phyloP scores from a whole-genome alignment of 495 filamentous ascomycete genomes.

The Alectoria sarmentosa region DNA sequence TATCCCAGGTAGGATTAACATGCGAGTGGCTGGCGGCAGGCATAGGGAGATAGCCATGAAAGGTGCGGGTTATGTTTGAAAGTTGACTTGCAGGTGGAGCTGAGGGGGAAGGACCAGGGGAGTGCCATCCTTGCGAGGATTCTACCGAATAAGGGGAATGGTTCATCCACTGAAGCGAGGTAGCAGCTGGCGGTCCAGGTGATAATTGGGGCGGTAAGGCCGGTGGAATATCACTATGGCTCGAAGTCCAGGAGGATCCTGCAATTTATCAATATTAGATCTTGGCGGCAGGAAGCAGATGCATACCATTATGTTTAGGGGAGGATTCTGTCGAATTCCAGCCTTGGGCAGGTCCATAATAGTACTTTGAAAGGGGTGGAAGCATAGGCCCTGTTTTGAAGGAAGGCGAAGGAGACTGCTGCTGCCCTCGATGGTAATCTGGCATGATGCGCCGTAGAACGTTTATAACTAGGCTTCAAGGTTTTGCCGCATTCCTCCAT shows the following conservation, averaged over 20 bases:
- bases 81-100: slow-evolving; percentile 24
- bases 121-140: slow-evolving; percentile 23
- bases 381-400: slow-evolving; percentile 20
- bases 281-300: neutral
- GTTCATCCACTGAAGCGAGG: slow-evolving; percentile 22
- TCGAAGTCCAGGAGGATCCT: slow-evolving; percentile 22
- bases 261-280: slow-evolving; percentile 5
- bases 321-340: slow-evolving; percentile 22
- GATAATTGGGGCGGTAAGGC: slow-evolving; percentile 16
- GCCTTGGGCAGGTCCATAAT: slow-evolving; percentile 21
- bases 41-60: slow-evolving; percentile 37
- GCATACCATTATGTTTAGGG: slow-evolving; percentile 24
- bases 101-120: slow-evolving; percentile 26
- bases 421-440: slow-evolving; percentile 15
- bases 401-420: slow-evolving; percentile 15
- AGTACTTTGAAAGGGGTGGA: slow-evolving; percentile 24
- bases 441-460: slow-evolving; percentile 10
- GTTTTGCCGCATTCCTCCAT: slow-evolving; percentile 8
- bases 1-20: slow-evolving; percentile 24
- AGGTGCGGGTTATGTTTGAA: slow-evolving; percentile 31
- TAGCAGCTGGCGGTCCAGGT: slow-evolving; percentile 15
- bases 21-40: slow-evolving; percentile 24
- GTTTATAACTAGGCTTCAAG: neutral
- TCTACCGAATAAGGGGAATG: slow-evolving; percentile 15
- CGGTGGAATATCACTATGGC: slow-evolving; percentile 10